A percentile compares a stretch with the other conserved stretches of the same genome.
phyloP scores from a whole-genome alignment of 495 filamentous ascomycete genomes.

The Penicillium pulvis region DNA sequence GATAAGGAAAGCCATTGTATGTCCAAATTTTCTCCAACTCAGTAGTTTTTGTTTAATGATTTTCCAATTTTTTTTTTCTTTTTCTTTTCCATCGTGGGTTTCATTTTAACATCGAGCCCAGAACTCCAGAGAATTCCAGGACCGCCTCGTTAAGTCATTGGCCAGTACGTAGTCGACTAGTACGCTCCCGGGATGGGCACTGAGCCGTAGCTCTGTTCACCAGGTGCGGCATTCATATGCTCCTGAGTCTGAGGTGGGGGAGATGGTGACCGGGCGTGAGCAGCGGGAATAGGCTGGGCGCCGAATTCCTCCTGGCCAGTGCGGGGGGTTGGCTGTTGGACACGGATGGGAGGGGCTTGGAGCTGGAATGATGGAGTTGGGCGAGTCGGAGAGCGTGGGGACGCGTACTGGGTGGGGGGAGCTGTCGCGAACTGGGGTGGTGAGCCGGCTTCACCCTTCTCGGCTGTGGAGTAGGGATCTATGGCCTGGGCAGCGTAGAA shows the following conservation, averaged over 20 bases:
- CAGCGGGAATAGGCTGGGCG: slow-evolving; percentile 30
- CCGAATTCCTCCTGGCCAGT: slow-evolving; percentile 58
- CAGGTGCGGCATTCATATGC: slow-evolving; percentile 49
- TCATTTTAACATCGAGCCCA: neutral
- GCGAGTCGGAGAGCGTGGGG: slow-evolving; percentile 52
- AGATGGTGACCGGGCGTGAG: slow-evolving; percentile 27
- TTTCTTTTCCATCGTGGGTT: neutral
- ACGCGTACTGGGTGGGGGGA: slow-evolving; percentile 47
- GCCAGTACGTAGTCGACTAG: slow-evolving; percentile 1
- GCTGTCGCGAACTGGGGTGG: neutral
- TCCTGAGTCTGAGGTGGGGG: slow-evolving; percentile 26
- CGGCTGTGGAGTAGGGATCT: slow-evolving; percentile 56
- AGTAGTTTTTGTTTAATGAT: slow-evolving; percentile 5
- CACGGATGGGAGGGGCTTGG: slow-evolving; percentile 76
- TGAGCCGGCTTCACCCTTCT: slow-evolving; percentile 51
- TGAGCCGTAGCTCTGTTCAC: slow-evolving; percentile 51
- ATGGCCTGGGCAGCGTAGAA: slow-evolving; percentile 34
- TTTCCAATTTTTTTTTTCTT: slow-evolving; percentile 21
- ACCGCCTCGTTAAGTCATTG: neutral
- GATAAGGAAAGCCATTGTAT: slow-evolving; percentile 5
- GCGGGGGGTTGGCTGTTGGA: slow-evolving; percentile 76
- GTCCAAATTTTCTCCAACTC: slow-evolving; percentile 2
- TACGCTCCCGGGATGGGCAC: slow-evolving; percentile 58
- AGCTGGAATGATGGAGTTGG: slow-evolving; percentile 70
- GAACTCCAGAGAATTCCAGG: neutral